These are phyloP conservation scores for Starmerella kuoi DNA, from an alignment of 805 yeast species.

Conservation along the genomic window DNA sequence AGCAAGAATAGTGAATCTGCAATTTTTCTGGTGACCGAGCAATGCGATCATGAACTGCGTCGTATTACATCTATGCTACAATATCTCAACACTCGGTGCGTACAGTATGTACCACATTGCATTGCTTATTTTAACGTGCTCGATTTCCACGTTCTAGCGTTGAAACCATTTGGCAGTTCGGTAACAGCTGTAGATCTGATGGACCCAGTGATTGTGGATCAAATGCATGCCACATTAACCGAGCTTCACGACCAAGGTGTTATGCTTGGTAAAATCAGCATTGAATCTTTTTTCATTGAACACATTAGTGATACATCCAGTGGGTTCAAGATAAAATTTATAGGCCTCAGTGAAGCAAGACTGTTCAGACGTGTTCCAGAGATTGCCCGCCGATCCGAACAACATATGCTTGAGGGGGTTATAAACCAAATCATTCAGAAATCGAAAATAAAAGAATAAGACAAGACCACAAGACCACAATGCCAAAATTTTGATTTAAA, in stretches of 20 bases:
- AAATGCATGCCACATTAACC: slow-evolving; percentile 15
- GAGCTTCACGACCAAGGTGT: slow-evolving; percentile 16
- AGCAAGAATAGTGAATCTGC: too few relatives aligned
- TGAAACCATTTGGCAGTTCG: slow-evolving; percentile 20
- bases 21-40: not conserved
- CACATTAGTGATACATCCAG: slow-evolving; percentile 2
- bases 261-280: not conserved
- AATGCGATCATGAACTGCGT: not conserved
- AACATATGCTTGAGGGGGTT: too few relatives aligned
- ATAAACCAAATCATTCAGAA: too few relatives aligned
- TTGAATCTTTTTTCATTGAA: slow-evolving; percentile 20
- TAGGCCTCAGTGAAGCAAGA: slow-evolving; percentile 19
- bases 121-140: slow-evolving; percentile 19
- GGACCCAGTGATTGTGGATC: slow-evolving; percentile 3
- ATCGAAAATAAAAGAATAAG: too few relatives aligned
- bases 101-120: slow-evolving; percentile 15
- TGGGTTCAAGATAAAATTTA: slow-evolving; percentile 10
- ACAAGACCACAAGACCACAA: too few relatives aligned
- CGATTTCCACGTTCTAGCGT: slow-evolving; percentile 19
- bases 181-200: slow-evolving; percentile 14
- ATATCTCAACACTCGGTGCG: slow-evolving; percentile 10
- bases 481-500: too few relatives aligned
- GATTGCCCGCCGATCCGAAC: slow-evolving; percentile 18
- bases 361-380: slow-evolving; percentile 20
- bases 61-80: slow-evolving; percentile 23